A percentile compares a stretch with the other conserved stretches of the same genome.
Evolutionary conservation across 2,329 filamentous ascomycete genomes (phyloP).

Genomic region (Paraphoma sp.): DNA sequence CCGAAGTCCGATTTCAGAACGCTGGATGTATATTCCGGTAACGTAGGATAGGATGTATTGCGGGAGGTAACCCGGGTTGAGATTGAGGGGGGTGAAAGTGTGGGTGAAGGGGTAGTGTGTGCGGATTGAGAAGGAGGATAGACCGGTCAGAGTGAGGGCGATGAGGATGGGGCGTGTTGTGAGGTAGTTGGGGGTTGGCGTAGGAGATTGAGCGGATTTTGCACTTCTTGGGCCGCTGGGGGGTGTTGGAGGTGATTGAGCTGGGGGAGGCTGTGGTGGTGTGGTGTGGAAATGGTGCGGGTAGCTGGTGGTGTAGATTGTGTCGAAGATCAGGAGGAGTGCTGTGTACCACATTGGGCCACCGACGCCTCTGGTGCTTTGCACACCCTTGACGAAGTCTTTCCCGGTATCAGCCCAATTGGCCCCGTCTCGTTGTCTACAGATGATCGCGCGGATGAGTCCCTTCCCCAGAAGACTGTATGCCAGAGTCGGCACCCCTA

Average conservation of each 20-base stretch:
- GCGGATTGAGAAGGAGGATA: constrained; percentile 14
- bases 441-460: constrained; percentile 4
- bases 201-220: not conserved
- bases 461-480: constrained; percentile 11
- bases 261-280: not conserved
- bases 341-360: constrained; percentile 30
- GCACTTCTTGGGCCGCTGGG: no score
- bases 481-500: constrained; percentile 22
- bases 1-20: not conserved
- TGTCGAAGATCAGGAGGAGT: constrained; percentile 23
- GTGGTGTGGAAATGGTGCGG: not conserved
- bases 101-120: constrained; percentile 13
- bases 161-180: not conserved
- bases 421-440: not conserved
- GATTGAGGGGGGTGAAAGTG: constrained; percentile 8
- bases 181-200: not conserved
- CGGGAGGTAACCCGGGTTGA: constrained; percentile 18
- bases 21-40: constrained; percentile 11
- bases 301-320: constrained; percentile 3
- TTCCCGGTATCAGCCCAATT: not conserved
- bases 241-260: not conserved
- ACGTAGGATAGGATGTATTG: constrained; percentile 25
- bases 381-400: constrained; percentile 4
- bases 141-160: not conserved
- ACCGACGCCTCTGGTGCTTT: constrained; percentile 13